These are phyloP conservation scores for Carex cristatella DNA, from an alignment of 176 grass and related monocot species.

Conservation along the genomic window DNA sequence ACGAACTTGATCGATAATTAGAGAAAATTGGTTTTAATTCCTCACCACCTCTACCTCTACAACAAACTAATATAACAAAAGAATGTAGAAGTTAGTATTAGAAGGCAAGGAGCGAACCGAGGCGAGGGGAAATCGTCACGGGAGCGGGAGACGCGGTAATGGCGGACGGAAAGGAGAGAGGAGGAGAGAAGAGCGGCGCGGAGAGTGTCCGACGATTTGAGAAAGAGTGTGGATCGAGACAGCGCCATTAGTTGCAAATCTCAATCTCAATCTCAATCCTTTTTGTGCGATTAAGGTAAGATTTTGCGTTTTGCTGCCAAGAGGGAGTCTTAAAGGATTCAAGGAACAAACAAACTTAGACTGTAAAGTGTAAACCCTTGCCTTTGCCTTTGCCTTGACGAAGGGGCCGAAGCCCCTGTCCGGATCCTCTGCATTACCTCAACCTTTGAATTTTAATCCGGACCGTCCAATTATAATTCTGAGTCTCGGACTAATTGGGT, in stretches of 20 bases:
- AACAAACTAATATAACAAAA: background rate
- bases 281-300: background rate
- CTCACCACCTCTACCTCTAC: background rate
- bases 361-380: background rate
- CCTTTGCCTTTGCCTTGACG: background rate
- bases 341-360: background rate
- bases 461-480: too few relatives aligned
- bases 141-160: constrained; percentile 16
- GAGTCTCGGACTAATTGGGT: too few relatives aligned
- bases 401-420: background rate
- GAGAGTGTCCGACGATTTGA: constrained; percentile 7
- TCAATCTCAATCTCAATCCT: background rate
- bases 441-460: too few relatives aligned
- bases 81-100: background rate
- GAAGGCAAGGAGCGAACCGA: background rate
- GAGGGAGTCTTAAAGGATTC: background rate
- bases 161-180: constrained; percentile 12
- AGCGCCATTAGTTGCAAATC: constrained; percentile 18
- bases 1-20: background rate
- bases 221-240: constrained; percentile 17
- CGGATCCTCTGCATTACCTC: too few relatives aligned
- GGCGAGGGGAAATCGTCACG: constrained; percentile 22
- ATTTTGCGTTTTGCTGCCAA: background rate
- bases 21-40: too few relatives aligned
- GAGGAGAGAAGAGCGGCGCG: constrained; percentile 18